Evolutionary conservation across 805 yeast genomes (phyloP).

Genomic region (Diddensiella santjacobensis): DNA sequence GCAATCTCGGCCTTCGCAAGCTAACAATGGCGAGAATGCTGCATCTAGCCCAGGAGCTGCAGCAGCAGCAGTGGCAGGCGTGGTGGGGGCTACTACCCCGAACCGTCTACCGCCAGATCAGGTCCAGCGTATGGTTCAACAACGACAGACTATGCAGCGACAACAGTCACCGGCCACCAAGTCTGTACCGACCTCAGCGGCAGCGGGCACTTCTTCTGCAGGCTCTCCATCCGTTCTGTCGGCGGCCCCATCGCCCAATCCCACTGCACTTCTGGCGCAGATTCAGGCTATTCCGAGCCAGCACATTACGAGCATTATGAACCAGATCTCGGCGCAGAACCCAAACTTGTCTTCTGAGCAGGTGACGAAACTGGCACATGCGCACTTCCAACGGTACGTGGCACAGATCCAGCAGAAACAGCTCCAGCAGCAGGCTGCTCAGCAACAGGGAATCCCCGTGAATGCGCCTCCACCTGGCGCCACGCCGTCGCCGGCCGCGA

Average conservation of each 20-base stretch:
- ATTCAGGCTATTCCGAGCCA: constrained; percentile 11
- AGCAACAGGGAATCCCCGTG: constrained; percentile 11
- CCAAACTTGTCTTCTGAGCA: constrained; percentile 33
- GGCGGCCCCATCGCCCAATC: background rate
- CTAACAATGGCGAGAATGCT: background rate
- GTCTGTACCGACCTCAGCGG: background rate
- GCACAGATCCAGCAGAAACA: constrained; percentile 26
- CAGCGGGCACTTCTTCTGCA: constrained; percentile 8
- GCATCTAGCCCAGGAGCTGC: background rate
- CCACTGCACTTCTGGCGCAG: background rate
- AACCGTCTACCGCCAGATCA: background rate
- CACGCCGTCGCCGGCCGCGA: constrained; percentile 14
- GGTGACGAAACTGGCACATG: constrained; percentile 31
- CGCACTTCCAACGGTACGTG: constrained; percentile 30
- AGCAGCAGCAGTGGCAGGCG: constrained; percentile 1
- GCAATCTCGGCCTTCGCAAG: constrained; percentile 19
- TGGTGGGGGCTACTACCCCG: background rate
- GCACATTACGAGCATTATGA: constrained; percentile 23
- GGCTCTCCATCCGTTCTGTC: constrained; percentile 3
- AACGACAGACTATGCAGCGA: background rate
- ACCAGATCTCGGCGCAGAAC: constrained; percentile 26
- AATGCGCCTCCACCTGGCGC: constrained; percentile 19
- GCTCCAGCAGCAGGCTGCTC: constrained; percentile 15
- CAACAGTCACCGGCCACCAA: background rate
- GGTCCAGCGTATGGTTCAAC: background rate